Evolutionary conservation across 2,329 filamentous ascomycete genomes (phyloP).

Genomic region (Fragosphaeria purpurea): DNA sequence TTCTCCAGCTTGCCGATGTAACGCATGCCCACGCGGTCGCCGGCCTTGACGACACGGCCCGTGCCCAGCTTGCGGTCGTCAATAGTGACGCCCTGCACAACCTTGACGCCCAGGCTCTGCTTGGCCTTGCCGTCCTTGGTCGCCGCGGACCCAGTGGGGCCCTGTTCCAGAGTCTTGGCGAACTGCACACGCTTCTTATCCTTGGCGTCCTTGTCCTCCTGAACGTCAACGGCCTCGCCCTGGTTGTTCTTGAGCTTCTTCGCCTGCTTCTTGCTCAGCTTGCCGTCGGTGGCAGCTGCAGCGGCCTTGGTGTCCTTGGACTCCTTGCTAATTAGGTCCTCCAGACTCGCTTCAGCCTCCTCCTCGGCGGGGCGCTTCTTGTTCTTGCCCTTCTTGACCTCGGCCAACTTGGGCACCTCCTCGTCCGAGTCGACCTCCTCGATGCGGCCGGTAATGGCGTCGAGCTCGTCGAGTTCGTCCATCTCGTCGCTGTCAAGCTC

Average conservation of each 20-base stretch:
- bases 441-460: conserved; percentile 58
- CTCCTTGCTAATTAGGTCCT: conserved; percentile 75
- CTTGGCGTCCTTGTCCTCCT: conserved; percentile 55
- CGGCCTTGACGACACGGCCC: conserved; percentile 78
- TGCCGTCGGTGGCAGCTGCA: conserved; percentile 51
- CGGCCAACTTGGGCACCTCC: conserved; percentile 53
- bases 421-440: conserved; percentile 75
- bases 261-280: conserved; percentile 89
- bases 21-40: conserved; percentile 83
- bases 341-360: conserved; percentile 59
- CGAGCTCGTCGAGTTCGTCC: conserved; percentile 69
- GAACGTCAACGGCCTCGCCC: conserved; percentile 64
- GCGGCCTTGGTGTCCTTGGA: conserved; percentile 41
- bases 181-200: conserved; percentile 95
- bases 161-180: conserved; percentile 96
- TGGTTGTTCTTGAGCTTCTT: conserved; percentile 99
- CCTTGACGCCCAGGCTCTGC: background rate
- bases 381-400: conserved; percentile 46
- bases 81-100: conserved; percentile 26
- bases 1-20: conserved; percentile 97
- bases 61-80: conserved; percentile 91
- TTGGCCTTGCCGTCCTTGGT: conserved; percentile 28
- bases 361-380: conserved; percentile 88
- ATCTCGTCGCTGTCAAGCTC: conserved; percentile 60
- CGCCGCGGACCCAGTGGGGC: conserved; percentile 63